These are phyloP conservation scores for Venturia carpophila DNA, from an alignment of 2,329 filamentous ascomycete genomes.

Conservation along the genomic window DNA sequence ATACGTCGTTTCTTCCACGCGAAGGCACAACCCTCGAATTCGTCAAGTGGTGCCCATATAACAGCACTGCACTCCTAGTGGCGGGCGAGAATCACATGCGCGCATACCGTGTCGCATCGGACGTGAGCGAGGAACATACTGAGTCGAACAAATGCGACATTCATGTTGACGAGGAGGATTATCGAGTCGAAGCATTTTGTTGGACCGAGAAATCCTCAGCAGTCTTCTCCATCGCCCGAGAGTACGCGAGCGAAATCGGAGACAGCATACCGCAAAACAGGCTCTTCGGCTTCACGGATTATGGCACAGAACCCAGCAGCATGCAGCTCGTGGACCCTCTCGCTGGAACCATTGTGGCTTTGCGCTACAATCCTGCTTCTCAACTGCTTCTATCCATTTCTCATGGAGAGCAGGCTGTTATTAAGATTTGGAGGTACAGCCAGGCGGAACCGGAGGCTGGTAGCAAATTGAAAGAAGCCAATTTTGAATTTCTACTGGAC, in stretches of 20 bases:
- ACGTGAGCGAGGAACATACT: not conserved
- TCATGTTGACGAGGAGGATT: slow-evolving; percentile 6
- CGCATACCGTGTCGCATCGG: slow-evolving; percentile 8
- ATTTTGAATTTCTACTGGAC: slow-evolving; percentile 6
- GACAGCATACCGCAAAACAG: slow-evolving; percentile 10
- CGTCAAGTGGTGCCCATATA: slow-evolving; percentile 16
- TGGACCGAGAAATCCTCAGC: slow-evolving; percentile 15
- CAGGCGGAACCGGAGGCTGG: slow-evolving; percentile 10
- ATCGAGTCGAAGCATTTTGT: slow-evolving; percentile 14
- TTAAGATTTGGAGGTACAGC: slow-evolving; percentile 31
- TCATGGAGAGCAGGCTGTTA: slow-evolving; percentile 28
- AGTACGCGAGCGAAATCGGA: slow-evolving; percentile 9
- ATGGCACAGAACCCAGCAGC: slow-evolving; percentile 10
- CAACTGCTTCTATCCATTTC: slow-evolving; percentile 25
- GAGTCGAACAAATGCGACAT: not conserved
- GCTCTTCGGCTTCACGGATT: slow-evolving; percentile 14
- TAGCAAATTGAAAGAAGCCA: slow-evolving; percentile 9
- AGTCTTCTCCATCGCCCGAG: slow-evolving; percentile 7
- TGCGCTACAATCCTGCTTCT: slow-evolving; percentile 11
- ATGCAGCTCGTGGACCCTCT: slow-evolving; percentile 13
- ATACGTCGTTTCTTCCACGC: slow-evolving; percentile 13
- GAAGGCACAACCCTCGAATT: slow-evolving; percentile 10
- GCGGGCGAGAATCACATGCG: slow-evolving; percentile 17
- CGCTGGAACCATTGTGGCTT: slow-evolving; percentile 8
- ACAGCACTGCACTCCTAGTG: slow-evolving; percentile 8